Percentiles rank a stretch among this genome's conserved stretches.
These are phyloP conservation scores for Xylaria sp. DNA, from an alignment of 2,329 filamentous ascomycete genomes.

Conservation along the genomic window DNA sequence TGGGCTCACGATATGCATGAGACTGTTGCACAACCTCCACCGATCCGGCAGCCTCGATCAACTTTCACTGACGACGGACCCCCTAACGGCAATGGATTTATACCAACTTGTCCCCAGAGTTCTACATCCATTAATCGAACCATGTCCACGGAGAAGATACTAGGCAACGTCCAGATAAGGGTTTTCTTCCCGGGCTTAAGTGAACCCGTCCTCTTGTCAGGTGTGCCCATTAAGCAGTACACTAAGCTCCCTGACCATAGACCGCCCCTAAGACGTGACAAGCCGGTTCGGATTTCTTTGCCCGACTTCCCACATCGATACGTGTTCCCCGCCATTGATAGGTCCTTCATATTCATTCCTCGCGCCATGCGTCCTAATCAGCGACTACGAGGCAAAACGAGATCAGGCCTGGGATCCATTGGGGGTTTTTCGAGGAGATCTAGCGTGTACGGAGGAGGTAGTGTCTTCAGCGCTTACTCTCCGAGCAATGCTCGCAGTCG, in stretches of 20 bases:
- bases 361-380: slow-evolving; percentile 89
- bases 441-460: slow-evolving; percentile 70
- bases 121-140: slow-evolving; percentile 64
- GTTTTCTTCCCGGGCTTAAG: slow-evolving; percentile 75
- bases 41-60: slow-evolving; percentile 39
- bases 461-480: slow-evolving; percentile 71
- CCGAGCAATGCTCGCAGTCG: slow-evolving; percentile 85
- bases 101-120: slow-evolving; percentile 54
- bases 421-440: slow-evolving; percentile 69
- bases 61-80: slow-evolving; percentile 44
- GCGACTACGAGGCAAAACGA: slow-evolving; percentile 66
- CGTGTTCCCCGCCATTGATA: slow-evolving; percentile 81
- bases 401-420: slow-evolving; percentile 63
- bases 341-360: slow-evolving; percentile 98
- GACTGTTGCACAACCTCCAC: slow-evolving; percentile 45
- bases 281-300: slow-evolving; percentile 89
- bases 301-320: slow-evolving; percentile 75
- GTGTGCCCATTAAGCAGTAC: slow-evolving; percentile 80
- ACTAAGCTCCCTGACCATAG: slow-evolving; percentile 92
- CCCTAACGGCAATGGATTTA: slow-evolving; percentile 50
- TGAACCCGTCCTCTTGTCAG: slow-evolving; percentile 63
- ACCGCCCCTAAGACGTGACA: slow-evolving; percentile 88
- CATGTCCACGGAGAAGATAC: slow-evolving; percentile 76
- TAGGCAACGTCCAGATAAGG: slow-evolving; percentile 80
- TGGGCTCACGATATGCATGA: slow-evolving; percentile 98